Base-by-base conservation (phyloP, 2,329 filamentous ascomycete species). In the Kalmusia sp. region DNA sequence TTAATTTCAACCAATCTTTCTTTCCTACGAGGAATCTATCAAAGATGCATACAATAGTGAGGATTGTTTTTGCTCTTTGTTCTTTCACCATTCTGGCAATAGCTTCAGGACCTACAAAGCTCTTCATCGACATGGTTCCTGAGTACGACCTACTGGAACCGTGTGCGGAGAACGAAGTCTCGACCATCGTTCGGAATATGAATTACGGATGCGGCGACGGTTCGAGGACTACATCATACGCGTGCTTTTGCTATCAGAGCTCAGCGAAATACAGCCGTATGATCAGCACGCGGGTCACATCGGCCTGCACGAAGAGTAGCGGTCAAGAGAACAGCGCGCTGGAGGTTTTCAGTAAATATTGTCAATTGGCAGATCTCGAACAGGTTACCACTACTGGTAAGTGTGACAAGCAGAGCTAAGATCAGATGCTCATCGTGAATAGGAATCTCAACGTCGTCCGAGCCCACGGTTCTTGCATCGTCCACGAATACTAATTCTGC, bases 101-200 rank as follows among this genome's bases (percentile, higher is more conserved):
- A 40, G 34, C 35, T n/a, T 38, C 27, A 31, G 27, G 27, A 15
- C 46, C 46, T 6, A 39, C 49, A 12, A 53, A 37, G 11, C 47
- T 60, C 11, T 63, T 55, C 56, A 58, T 62, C 51, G 51, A 60
- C 35, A 28, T 51, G 12, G 44, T 64, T 6, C 52, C 57, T 2
- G 54, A 56, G 19, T 64, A 64, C 43, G 11, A 30, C 4, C n/a
- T 51, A 4, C 52, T 64, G 3, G 27, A 43, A n/a, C 28, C 39
- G 35, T 64, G 62, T 22, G 62, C 62, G 15, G 62, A 62, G 30
- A 8, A 12, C 6, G 22, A 61, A 38, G 34, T 62, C 24, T 61
- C 59, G 3, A 50, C 52, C 4, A 55, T 62, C 19, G 62, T 64
- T 8, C 55, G 62, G 12, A 45, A 55, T 35, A 64, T 64, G 62